A percentile compares a stretch with the other conserved stretches of the same genome.
phyloP scores from a whole-genome alignment of 805 yeast species.

The Pichia paraexigua region DNA sequence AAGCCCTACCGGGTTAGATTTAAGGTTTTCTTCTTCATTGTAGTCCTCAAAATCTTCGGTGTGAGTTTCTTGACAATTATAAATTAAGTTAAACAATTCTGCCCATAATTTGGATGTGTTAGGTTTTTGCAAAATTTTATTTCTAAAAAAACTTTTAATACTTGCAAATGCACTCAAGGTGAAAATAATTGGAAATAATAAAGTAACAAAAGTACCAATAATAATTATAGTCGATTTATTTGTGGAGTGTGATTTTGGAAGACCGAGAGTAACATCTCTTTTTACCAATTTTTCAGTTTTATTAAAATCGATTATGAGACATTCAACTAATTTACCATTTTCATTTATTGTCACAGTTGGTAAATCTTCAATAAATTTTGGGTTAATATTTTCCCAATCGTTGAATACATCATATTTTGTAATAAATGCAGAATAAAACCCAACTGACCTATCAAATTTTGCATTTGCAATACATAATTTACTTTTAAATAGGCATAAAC shows the following conservation, averaged over 20 bases:
- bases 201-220: slow-evolving; percentile 1
- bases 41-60: not conserved
- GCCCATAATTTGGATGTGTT: slow-evolving; percentile 10
- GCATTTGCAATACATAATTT: slow-evolving; percentile 64
- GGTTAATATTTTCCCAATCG: slow-evolving; percentile 39
- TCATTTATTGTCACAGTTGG: slow-evolving; percentile 33
- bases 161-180: slow-evolving; percentile 22
- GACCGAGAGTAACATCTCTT: not conserved
- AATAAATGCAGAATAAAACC: slow-evolving; percentile 77
- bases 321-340: slow-evolving; percentile 26
- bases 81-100: not conserved
- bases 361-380: slow-evolving; percentile 39
- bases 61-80: not conserved
- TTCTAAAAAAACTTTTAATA: slow-evolving; percentile 19
- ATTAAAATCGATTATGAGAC: slow-evolving; percentile 46
- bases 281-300: slow-evolving; percentile 19
- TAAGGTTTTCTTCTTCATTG: slow-evolving; percentile 3
- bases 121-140: slow-evolving; percentile 4
- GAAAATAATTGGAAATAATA: slow-evolving; percentile 21
- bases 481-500: slow-evolving; percentile 48
- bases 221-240: not conserved
- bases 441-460: slow-evolving; percentile 77
- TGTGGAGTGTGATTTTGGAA: not conserved
- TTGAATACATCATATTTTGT: slow-evolving; percentile 66
- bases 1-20: slow-evolving; percentile 2